Evolutionary conservation across 805 yeast genomes (phyloP), one percentile per base, ranked within the genome.

Genomic region (Pichia phayaonensis): DNA sequence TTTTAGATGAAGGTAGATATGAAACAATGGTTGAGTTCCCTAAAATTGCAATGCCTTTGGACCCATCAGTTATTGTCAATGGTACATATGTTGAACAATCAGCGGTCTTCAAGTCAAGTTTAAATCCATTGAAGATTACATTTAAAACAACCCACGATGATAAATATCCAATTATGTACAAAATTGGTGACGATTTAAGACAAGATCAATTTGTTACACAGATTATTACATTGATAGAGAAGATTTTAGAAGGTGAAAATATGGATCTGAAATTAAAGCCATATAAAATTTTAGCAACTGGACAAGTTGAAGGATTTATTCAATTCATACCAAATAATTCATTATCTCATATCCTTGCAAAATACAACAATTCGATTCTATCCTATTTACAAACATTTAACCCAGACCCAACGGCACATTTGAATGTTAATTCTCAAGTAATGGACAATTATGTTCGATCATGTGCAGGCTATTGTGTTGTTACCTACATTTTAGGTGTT

Each of bases 151-250:
- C 69, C 2, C 67, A 68, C 11, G 78, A 76, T 2, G 67, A 64
- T 0, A 71, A 68, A 48, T 94, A 89, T 64, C 81, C 95, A 7
- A 70, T 94, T 38, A 92, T 94, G 85, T 92, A 89, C 69, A 94
- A 94, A 66, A 86, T 86, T 46, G 99, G 99, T 15, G 99, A 86
- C 65, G 99, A 94, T 64, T 72, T 94, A 46, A 74, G 98, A 53
- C 99, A 94, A 66, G 99, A 94, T 71, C 99, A 94, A 66, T 75
- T 94, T 56, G 95, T 94, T n/a, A 86, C 90, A 46, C 99, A 94
- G 66, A 88, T 94, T 54, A 87, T 94, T 51, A 78, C 84, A 50
- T 71, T 94, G 52, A 94, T 94, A 96, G 96, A 94, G 63, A 88
- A 81, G 62, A 75, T 94, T 42, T 69, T 94, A 47, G 80, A 85